Evolutionary conservation across 2,329 filamentous ascomycete species (phyloP).

Genomic region (Trichoderma citrinoviride): DNA sequence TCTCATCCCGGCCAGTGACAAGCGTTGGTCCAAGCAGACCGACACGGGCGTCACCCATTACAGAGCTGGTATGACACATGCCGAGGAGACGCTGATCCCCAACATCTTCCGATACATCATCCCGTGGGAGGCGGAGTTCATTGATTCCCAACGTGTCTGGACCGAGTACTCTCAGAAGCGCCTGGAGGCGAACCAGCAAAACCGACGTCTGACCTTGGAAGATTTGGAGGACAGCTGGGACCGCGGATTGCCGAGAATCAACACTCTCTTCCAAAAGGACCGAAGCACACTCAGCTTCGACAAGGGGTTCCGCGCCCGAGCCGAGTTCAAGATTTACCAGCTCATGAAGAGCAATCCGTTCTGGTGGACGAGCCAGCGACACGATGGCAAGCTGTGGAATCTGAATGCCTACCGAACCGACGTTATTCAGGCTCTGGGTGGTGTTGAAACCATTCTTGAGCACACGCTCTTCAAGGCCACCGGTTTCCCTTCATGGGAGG

Average conservation of each 20-base stretch:
- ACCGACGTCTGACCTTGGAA: constrained; percentile 88
- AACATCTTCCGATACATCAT: constrained; percentile 99
- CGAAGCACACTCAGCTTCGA: constrained; percentile 95
- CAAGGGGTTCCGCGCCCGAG: constrained; percentile 92
- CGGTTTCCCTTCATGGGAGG: constrained; percentile 95
- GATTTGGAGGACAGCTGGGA: constrained; percentile 99
- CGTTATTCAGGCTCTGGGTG: constrained; percentile 91
- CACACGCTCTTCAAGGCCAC: constrained; percentile 97
- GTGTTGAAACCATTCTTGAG: constrained; percentile 96
- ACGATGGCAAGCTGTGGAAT: constrained; percentile 98
- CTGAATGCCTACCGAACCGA: constrained; percentile 94
- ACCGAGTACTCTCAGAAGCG: constrained; percentile 99
- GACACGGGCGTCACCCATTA: constrained; percentile 97
- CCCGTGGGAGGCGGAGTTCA: constrained; percentile 98
- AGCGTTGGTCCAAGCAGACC: constrained; percentile 97
- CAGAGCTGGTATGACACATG: constrained; percentile 95
- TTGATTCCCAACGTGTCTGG: constrained; percentile 98
- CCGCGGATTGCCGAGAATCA: constrained; percentile 93
- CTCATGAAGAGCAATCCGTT: constrained; percentile 99
- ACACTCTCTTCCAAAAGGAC: constrained; percentile 98
- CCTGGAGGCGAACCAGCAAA: constrained; percentile 94
- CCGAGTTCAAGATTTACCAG: constrained; percentile 98
- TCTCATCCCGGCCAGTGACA: constrained; percentile 93
- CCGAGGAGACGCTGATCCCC: constrained; percentile 95
- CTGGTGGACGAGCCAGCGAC: constrained; percentile 98